Conservation (phyloP, 768 basidiomycete species). For the Leccinellum albellum region DNA sequence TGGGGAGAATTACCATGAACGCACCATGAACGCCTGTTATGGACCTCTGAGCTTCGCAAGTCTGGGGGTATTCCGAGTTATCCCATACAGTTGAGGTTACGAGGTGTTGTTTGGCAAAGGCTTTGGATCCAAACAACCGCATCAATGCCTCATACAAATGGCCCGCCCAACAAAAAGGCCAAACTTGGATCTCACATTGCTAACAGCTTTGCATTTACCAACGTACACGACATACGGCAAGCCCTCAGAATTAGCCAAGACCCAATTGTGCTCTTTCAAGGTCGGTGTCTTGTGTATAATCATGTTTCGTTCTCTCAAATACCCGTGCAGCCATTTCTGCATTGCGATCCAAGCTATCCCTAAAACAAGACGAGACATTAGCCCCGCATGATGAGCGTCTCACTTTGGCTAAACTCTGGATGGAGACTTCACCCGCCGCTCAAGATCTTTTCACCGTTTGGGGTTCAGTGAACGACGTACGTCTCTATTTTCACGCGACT, state of each 20-base stretch:
- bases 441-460: constrained; percentile 62
- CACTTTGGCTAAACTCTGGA: constrained; percentile 57
- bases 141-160: constrained; percentile 15
- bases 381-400: constrained; percentile 58
- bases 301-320: background rate
- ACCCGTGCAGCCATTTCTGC: constrained; percentile 39
- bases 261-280: constrained; percentile 17
- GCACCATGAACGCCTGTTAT: background rate
- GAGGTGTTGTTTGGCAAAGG: constrained; percentile 21
- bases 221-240: constrained; percentile 21
- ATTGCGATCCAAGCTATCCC: constrained; percentile 53
- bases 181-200: constrained; percentile 13
- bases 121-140: constrained; percentile 27
- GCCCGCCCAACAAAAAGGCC: constrained; percentile 20
- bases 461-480: constrained; percentile 51
- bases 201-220: constrained; percentile 15
- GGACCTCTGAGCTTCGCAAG: background rate
- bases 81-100: too few relatives aligned
- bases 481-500: constrained; percentile 14
- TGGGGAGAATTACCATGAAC: too few relatives aligned
- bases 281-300: constrained; percentile 8
- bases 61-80: too few relatives aligned
- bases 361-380: constrained; percentile 48
- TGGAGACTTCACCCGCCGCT: constrained; percentile 53
- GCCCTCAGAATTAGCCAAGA: constrained; percentile 16